A percentile compares a stretch with the other conserved stretches of the same genome.
These are phyloP conservation scores for Boletus speciosus DNA, from an alignment of 768 basidiomycete genomes.

Conservation along the genomic window DNA sequence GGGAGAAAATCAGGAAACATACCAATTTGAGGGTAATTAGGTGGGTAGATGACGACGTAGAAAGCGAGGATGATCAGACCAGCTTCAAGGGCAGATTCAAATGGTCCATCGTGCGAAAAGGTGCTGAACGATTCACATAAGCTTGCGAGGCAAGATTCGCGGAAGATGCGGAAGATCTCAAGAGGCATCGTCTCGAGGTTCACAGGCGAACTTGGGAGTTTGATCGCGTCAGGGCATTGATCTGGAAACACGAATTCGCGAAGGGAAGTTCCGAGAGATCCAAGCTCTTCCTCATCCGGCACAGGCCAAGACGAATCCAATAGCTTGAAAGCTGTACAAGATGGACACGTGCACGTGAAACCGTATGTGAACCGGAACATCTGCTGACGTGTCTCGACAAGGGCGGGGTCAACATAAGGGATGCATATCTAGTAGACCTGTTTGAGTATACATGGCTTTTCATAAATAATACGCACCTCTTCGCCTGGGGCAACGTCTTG, in stretches of 20 bases:
- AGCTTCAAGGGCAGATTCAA: conserved; percentile 45
- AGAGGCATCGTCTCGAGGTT: conserved; percentile 34
- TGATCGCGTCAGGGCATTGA: conserved; percentile 14
- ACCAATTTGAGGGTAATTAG: conserved; percentile 83
- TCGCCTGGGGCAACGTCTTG: conserved; percentile 53
- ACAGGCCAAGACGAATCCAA: conserved; percentile 41
- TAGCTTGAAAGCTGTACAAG: conserved; percentile 47
- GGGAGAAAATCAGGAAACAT: conserved; percentile 12
- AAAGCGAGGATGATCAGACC: conserved; percentile 61
- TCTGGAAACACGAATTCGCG: conserved; percentile 38
- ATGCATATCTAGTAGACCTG: conserved; percentile 54
- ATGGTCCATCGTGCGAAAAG: conserved; percentile 65
- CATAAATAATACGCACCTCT: conserved; percentile 47
- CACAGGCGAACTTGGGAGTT: conserved; percentile 29
- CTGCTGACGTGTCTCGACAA: conserved; percentile 55
- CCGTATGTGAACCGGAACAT: conserved; percentile 63
- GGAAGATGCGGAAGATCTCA: conserved; percentile 42
- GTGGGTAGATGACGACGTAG: conserved; percentile 69
- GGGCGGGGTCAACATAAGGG: conserved; percentile 76
- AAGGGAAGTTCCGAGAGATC: conserved; percentile 31
- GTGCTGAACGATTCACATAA: conserved; percentile 64
- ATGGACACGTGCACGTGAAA: conserved; percentile 59
- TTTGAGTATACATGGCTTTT: neutral
- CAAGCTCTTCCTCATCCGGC: conserved; percentile 18
- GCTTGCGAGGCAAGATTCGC: conserved; percentile 54